Percentiles rank a stretch among this genome's conserved stretches.
These are phyloP conservation scores for Euphorbia neoarborescens DNA, from an alignment of 441 rosid species.

Conservation along the genomic window DNA sequence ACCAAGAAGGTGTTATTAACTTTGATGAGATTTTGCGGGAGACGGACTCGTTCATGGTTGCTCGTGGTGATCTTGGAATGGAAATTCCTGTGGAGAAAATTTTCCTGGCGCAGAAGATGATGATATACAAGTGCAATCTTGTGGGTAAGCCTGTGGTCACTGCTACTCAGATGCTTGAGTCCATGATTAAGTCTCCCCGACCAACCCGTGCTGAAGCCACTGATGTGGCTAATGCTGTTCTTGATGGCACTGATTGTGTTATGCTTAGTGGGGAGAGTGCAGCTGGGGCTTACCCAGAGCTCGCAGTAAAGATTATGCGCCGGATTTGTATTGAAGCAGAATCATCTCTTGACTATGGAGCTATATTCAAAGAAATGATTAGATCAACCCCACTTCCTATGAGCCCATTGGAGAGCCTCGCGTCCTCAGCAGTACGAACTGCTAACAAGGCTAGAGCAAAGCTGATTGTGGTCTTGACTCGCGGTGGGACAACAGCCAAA, in stretches of 20 bases:
- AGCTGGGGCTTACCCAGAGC: constrained; percentile 93
- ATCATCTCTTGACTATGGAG: constrained; percentile 67
- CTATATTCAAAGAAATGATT: constrained; percentile 73
- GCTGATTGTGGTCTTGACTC: constrained; percentile 71
- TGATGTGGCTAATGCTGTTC: constrained; percentile 93
- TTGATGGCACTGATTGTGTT: constrained; percentile 90
- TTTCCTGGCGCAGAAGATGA: constrained; percentile 88
- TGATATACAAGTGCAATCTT: constrained; percentile 90
- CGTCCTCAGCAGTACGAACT: constrained; percentile 87
- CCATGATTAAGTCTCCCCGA: constrained; percentile 93
- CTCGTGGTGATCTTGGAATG: constrained; percentile 95
- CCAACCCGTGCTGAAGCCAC: constrained; percentile 98
- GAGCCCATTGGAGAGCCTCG: constrained; percentile 86
- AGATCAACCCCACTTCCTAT: constrained; percentile 77
- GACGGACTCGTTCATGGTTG: constrained; percentile 92
- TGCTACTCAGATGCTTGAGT: constrained; percentile 96
- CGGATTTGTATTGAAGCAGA: constrained; percentile 86
- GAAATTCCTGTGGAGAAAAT: constrained; percentile 95
- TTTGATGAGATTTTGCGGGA: constrained; percentile 77
- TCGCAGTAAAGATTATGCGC: constrained; percentile 86
- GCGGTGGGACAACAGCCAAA: constrained; percentile 93
- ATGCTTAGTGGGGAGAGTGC: constrained; percentile 98
- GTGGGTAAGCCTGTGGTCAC: constrained; percentile 95
- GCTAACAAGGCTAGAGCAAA: constrained; percentile 71
- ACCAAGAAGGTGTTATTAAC: constrained; percentile 89